Conservation (phyloP, 2,329 filamentous ascomycete species). For the Pyricularia pennisetigena region DNA sequence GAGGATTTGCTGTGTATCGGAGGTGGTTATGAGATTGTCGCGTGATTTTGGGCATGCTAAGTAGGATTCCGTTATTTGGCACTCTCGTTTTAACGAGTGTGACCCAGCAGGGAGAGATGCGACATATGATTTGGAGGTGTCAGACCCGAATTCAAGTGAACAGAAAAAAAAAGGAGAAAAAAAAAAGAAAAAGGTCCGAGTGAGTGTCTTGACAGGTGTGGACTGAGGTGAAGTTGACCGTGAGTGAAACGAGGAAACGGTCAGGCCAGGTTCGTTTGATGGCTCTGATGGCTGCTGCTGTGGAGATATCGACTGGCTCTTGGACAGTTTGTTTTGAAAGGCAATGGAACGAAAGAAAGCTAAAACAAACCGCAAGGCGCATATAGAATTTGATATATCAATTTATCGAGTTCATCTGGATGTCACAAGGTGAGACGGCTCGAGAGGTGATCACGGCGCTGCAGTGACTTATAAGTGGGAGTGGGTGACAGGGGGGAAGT, state of each 20-base stretch:
- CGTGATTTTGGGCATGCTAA: constrained; percentile 19
- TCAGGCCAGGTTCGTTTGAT: too few species aligned
- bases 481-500: constrained; percentile 21
- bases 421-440: constrained; percentile 9
- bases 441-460: constrained; percentile 28
- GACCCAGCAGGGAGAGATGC: constrained; percentile 1
- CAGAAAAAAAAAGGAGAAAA: constrained; percentile 16
- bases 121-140: constrained; percentile 10
- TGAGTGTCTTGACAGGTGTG: background rate
- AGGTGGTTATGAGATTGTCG: constrained; percentile 11
- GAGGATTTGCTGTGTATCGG: background rate
- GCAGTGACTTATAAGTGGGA: constrained; percentile 24
- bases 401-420: background rate
- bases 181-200: constrained; percentile 12
- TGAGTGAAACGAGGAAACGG: background rate
- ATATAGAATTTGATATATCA: constrained; percentile 7
- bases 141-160: constrained; percentile 17
- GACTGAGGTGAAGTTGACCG: background rate
- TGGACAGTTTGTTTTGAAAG: constrained; percentile 6
- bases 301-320: background rate
- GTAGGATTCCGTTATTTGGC: background rate
- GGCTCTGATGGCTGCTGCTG: too few species aligned
- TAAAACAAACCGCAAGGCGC: constrained; percentile 10
- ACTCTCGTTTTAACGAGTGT: background rate
- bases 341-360: constrained; percentile 12